phyloP scores from a whole-genome alignment of 1,284 basidiomycete genomes.

The Blastosporella zonata region DNA sequence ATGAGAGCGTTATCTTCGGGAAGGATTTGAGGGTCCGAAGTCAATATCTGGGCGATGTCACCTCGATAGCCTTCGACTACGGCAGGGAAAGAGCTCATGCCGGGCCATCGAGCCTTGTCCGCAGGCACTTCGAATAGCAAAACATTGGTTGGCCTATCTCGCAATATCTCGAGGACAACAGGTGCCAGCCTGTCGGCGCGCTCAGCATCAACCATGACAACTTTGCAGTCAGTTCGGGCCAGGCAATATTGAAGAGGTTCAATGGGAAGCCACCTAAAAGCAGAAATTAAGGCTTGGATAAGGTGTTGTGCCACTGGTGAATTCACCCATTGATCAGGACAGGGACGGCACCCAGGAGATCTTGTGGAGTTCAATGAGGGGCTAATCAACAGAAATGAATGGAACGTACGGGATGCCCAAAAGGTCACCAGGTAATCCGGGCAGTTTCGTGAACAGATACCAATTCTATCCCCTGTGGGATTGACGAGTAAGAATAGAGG shows the following conservation, averaged over 20 bases:
- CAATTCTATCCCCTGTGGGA: slow-evolving; percentile 58
- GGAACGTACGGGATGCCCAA: slow-evolving; percentile 52
- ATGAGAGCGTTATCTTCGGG: slow-evolving; percentile 64
- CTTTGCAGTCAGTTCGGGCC: slow-evolving; percentile 48
- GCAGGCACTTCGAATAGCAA: slow-evolving; percentile 35
- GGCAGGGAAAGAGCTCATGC: slow-evolving; percentile 32
- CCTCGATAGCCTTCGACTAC: slow-evolving; percentile 26
- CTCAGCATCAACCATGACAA: slow-evolving; percentile 59
- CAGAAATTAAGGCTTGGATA: neutral
- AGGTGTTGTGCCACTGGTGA: too few relatives aligned
- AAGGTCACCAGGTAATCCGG: slow-evolving; percentile 55
- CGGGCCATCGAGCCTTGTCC: slow-evolving; percentile 29
- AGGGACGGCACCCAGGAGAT: slow-evolving; percentile 52
- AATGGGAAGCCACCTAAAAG: slow-evolving; percentile 47
- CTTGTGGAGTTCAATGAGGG: slow-evolving; percentile 34
- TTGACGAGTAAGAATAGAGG: neutral
- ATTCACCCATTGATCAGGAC: slow-evolving; percentile 57
- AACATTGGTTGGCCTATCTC: slow-evolving; percentile 26
- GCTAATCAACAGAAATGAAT: slow-evolving; percentile 7
- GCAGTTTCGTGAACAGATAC: slow-evolving; percentile 62
- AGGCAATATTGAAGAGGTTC: slow-evolving; percentile 55
- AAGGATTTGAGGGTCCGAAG: slow-evolving; percentile 23
- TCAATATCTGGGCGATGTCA: slow-evolving; percentile 20
- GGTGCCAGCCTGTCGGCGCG: slow-evolving; percentile 41
- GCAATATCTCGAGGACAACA: slow-evolving; percentile 25